phyloP scores from a whole-genome alignment of 2,329 filamentous ascomycete species.

The Phaeosphaeriaceae sp. region DNA sequence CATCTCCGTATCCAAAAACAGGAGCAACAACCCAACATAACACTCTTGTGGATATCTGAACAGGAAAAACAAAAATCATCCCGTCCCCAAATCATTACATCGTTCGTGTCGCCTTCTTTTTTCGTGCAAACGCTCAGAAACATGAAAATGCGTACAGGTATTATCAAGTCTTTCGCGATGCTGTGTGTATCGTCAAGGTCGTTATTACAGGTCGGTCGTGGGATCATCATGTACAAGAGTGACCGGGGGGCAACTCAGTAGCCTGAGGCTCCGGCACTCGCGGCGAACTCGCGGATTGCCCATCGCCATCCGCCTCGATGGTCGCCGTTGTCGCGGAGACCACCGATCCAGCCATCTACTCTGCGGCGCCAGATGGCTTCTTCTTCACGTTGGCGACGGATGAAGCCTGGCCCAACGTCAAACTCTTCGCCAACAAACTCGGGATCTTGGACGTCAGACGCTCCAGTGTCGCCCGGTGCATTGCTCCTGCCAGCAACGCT shows the following conservation, averaged over 20 bases:
- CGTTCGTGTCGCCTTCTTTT: constrained; percentile 4
- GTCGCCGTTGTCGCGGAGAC: constrained; percentile 55
- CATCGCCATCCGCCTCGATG: constrained; percentile 72
- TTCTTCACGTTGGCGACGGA: constrained; percentile 86
- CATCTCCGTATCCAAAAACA: constrained; percentile 19
- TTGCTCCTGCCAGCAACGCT: constrained; percentile 36
- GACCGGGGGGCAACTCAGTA: neutral
- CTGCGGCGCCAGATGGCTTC: constrained; percentile 90
- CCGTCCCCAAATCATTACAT: constrained; percentile 5
- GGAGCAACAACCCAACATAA: constrained; percentile 36
- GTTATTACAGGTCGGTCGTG: neutral
- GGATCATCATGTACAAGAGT: constrained; percentile 7
- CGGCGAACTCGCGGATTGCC: constrained; percentile 65
- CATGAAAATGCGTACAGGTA: constrained; percentile 10
- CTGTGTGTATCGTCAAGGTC: constrained; percentile 22
- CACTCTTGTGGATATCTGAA: constrained; percentile 42
- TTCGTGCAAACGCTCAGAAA: constrained; percentile 25
- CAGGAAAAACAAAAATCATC: constrained; percentile 15
- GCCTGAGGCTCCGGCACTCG: constrained; percentile 19
- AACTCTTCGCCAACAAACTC: constrained; percentile 88
- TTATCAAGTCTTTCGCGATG: constrained; percentile 31
- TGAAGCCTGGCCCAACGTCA: constrained; percentile 94
- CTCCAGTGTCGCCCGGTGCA: constrained; percentile 25
- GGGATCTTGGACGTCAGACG: constrained; percentile 34
- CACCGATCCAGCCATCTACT: constrained; percentile 82